Conservation (phyloP, 495 filamentous ascomycete species). For the Aeminium ludgeri region DNA sequence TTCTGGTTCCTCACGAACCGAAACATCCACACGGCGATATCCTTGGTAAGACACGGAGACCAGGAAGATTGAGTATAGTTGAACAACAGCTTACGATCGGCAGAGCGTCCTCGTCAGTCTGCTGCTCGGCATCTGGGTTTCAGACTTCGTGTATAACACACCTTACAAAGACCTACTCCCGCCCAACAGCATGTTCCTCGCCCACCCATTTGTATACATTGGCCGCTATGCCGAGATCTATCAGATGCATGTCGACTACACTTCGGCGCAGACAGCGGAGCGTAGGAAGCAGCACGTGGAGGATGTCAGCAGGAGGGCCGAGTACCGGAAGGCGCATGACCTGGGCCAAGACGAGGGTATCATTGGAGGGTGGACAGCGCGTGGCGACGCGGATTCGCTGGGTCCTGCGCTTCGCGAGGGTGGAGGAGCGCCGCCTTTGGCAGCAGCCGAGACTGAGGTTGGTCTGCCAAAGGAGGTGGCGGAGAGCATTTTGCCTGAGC, state of each 20-base stretch:
- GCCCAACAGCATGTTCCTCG: slow-evolving; percentile 37
- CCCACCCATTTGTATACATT: slow-evolving; percentile 45
- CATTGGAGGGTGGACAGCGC: slow-evolving; percentile 27
- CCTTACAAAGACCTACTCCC: slow-evolving; percentile 60
- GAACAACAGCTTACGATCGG: neutral
- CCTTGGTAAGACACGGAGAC: slow-evolving; percentile 58
- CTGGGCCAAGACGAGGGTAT: slow-evolving; percentile 36
- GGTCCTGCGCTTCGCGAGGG: slow-evolving; percentile 9
- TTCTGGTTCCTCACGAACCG: slow-evolving; percentile 57
- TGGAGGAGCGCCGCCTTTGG: slow-evolving; percentile 19
- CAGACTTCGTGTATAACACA: slow-evolving; percentile 52
- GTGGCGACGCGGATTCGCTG: slow-evolving; percentile 10
- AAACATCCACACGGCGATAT: slow-evolving; percentile 61
- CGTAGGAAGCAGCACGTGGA: slow-evolving; percentile 49
- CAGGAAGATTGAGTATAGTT: neutral
- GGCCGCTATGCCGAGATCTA: slow-evolving; percentile 45
- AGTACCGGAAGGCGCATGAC: slow-evolving; percentile 72
- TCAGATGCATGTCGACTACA: slow-evolving; percentile 49
- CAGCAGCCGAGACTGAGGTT: slow-evolving; percentile 18
- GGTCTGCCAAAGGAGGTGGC: slow-evolving; percentile 3
- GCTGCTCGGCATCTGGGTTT: slow-evolving; percentile 46
- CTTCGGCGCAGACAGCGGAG: slow-evolving; percentile 43
- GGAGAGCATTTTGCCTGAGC: slow-evolving; percentile 1
- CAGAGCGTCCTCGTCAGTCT: slow-evolving; percentile 53
- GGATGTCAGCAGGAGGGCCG: slow-evolving; percentile 60